Conservation (phyloP, 2,329 filamentous ascomycete genomes). For the Phymatotrichopsis omnivora region DNA sequence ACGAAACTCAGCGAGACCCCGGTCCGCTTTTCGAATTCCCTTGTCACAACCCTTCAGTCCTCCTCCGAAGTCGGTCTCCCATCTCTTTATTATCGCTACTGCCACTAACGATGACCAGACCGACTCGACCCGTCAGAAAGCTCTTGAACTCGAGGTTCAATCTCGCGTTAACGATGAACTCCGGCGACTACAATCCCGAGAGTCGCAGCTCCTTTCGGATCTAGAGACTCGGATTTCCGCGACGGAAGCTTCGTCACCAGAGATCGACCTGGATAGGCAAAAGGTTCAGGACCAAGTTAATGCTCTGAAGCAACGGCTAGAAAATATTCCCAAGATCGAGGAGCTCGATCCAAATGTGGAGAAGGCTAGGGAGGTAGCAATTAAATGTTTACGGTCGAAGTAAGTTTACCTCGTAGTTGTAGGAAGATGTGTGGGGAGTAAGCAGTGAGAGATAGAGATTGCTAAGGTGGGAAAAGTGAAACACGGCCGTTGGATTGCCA, state of each 20-base stretch:
- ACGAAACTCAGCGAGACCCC: conserved; percentile 21
- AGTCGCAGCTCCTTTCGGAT: conserved; percentile 21
- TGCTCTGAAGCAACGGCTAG: conserved; percentile 17
- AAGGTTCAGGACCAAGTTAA: conserved; percentile 23
- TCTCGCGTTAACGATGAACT: conserved; percentile 26
- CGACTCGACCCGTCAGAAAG: conserved; percentile 25
- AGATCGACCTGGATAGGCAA: conserved; percentile 15
- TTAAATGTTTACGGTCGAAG: conserved; percentile 23
- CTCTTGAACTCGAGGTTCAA: conserved; percentile 23
- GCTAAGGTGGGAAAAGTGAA: not conserved
- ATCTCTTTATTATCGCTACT: conserved; percentile 7
- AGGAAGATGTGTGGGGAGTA: not conserved
- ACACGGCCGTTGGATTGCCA: conserved; percentile 20
- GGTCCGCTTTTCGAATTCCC: conserved; percentile 24
- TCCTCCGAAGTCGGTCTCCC: conserved; percentile 20
- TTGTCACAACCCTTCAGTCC: conserved; percentile 24
- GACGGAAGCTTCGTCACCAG: conserved; percentile 3
- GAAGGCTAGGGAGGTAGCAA: conserved; percentile 20
- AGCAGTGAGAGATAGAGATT: not conserved
- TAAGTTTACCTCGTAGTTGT: conserved; percentile 4
- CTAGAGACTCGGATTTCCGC: conserved; percentile 15
- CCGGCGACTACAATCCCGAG: conserved; percentile 18
- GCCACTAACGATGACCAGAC: conserved; percentile 5
- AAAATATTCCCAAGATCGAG: conserved; percentile 20
- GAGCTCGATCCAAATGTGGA: conserved; percentile 22